Evolutionary conservation across 768 basidiomycete species (phyloP).

Genomic region (Kondoa subrosea): DNA sequence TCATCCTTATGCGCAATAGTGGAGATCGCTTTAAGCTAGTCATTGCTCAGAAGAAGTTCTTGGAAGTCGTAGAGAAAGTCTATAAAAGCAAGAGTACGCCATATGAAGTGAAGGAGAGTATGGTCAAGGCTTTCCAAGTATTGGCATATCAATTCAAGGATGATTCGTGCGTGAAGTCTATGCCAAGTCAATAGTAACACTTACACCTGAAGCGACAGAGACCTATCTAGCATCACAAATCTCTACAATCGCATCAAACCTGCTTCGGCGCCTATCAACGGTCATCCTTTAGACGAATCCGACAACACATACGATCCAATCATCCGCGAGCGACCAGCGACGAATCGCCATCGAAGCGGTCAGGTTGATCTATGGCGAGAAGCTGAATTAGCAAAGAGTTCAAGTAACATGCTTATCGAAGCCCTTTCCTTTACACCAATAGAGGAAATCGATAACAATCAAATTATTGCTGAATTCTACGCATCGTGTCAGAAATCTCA

Average conservation of each 20-base stretch:
- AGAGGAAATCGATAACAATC: constrained; percentile 4
- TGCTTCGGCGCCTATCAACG: constrained; percentile 1
- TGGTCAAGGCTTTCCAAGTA: background rate
- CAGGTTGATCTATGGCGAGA: constrained; percentile 4
- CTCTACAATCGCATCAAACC: constrained; percentile 5
- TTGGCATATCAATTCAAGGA: constrained; percentile 4
- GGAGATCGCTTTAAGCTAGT: constrained; percentile 1
- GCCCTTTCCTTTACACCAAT: constrained; percentile 5
- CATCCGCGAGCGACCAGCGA: background rate
- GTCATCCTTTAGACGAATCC: background rate
- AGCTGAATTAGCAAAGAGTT: background rate
- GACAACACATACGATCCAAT: background rate
- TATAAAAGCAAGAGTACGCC: constrained; percentile 5
- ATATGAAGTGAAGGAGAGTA: background rate
- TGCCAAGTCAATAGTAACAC: background rate
- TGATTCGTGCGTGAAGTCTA: background rate
- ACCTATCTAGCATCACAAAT: background rate
- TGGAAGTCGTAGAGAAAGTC: constrained; percentile 5
- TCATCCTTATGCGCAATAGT: background rate
- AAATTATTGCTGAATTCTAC: constrained; percentile 8
- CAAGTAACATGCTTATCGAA: constrained; percentile 5
- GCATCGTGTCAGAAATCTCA: background rate
- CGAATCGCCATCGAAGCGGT: background rate
- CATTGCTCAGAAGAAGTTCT: constrained; percentile 7
- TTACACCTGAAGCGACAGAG: background rate